Conservation (phyloP, 768 basidiomycete species). For the Calvatia gigantea region DNA sequence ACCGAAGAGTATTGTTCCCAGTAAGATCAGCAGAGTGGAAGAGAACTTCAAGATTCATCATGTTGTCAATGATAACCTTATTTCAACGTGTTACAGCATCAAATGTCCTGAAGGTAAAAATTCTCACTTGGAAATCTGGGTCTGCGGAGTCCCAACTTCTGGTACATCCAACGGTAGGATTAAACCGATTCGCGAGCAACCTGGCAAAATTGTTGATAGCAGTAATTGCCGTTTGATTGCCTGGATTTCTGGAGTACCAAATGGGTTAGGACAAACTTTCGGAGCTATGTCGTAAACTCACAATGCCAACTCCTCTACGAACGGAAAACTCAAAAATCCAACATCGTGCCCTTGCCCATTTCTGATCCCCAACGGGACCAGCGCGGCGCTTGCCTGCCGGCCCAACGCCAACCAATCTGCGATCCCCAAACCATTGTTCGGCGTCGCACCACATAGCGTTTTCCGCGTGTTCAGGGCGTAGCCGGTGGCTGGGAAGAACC, state of each 20-base stretch:
- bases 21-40: constrained; percentile 57
- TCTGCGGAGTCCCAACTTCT: constrained; percentile 64
- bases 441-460: constrained; percentile 39
- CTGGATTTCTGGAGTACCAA: constrained; percentile 42
- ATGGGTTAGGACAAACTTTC: neutral
- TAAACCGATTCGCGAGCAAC: constrained; percentile 55
- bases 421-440: constrained; percentile 32
- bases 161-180: constrained; percentile 59
- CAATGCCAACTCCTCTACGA: constrained; percentile 58
- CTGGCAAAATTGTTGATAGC: constrained; percentile 57
- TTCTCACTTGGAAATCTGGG: constrained; percentile 52
- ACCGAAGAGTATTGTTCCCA: constrained; percentile 50
- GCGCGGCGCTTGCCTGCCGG: constrained; percentile 45
- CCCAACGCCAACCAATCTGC: constrained; percentile 58
- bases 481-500: constrained; percentile 60
- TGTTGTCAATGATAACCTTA: constrained; percentile 73
- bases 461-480: constrained; percentile 59
- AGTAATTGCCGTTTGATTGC: constrained; percentile 50
- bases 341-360: constrained; percentile 63
- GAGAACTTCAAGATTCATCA: constrained; percentile 77
- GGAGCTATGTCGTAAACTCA: constrained; percentile 27
- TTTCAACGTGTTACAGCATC: neutral
- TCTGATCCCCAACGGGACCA: constrained; percentile 45
- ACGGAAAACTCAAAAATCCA: constrained; percentile 70
- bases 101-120: neutral